These are phyloP conservation scores for Usnea hakonensis DNA, from an alignment of 495 filamentous ascomycete genomes.

Conservation along the genomic window DNA sequence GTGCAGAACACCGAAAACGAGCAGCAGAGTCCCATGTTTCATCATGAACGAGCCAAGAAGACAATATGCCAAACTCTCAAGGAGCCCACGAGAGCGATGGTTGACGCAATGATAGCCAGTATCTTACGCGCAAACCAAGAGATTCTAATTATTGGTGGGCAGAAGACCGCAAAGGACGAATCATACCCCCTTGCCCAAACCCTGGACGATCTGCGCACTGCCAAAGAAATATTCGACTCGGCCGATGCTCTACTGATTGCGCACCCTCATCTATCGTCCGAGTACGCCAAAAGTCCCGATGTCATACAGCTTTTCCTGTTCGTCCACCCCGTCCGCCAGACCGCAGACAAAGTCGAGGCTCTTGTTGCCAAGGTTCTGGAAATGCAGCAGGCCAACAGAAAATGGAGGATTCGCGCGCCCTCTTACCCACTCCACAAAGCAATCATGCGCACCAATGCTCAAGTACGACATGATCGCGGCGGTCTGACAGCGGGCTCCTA, in stretches of 20 bases:
- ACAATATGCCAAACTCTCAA: conserved; percentile 38
- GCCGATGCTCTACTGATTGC: conserved; percentile 32
- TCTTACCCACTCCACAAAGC: conserved; percentile 47
- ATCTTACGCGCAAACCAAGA: conserved; percentile 39
- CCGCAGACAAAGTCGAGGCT: conserved; percentile 38
- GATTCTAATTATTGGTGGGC: conserved; percentile 40
- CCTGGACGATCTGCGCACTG: conserved; percentile 26
- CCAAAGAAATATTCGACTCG: conserved; percentile 32
- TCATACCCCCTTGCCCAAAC: conserved; percentile 5
- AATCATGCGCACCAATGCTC: conserved; percentile 44
- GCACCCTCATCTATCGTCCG: conserved; percentile 24
- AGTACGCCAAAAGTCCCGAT: conserved; percentile 34
- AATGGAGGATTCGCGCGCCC: conserved; percentile 39
- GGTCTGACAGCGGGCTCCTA: conserved; percentile 48
- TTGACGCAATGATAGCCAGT: conserved; percentile 38
- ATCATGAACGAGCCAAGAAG: conserved; percentile 25
- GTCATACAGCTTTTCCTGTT: conserved; percentile 49
- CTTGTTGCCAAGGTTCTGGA: conserved; percentile 38
- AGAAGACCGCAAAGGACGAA: conserved; percentile 26
- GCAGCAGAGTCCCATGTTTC: conserved; percentile 20
- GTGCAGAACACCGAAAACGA: neutral
- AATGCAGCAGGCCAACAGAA: conserved; percentile 34
- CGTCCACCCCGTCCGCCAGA: conserved; percentile 47
- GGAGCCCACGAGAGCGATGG: conserved; percentile 37
- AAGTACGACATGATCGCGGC: conserved; percentile 51